Conservation (phyloP, 768 basidiomycete genomes). For the Leucocoprinus sp. region DNA sequence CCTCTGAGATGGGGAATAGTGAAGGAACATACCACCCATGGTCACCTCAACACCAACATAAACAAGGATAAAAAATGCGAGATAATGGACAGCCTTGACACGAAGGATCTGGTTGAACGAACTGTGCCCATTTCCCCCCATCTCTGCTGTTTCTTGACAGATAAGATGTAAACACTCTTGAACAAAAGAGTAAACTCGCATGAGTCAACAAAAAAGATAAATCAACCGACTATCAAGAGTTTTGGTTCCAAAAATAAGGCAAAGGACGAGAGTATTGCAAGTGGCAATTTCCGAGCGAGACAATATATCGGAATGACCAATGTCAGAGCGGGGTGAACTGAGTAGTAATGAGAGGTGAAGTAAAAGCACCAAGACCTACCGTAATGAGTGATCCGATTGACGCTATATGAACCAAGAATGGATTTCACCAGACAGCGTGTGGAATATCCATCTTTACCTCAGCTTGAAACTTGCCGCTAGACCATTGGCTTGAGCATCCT, state of each 20-base stretch:
- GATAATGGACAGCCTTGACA: constrained; percentile 46
- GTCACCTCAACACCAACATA: constrained; percentile 68
- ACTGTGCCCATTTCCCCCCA: constrained; percentile 28
- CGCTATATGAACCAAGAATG: not conserved
- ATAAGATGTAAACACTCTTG: constrained; percentile 47
- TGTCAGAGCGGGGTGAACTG: constrained; percentile 58
- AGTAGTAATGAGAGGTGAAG: constrained; percentile 70
- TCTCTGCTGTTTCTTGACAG: constrained; percentile 38
- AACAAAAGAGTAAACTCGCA: not conserved
- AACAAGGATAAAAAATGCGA: constrained; percentile 56
- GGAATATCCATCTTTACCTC: constrained; percentile 63
- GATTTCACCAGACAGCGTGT: constrained; percentile 45
- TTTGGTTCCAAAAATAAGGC: constrained; percentile 58
- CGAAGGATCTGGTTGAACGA: constrained; percentile 43
- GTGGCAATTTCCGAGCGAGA: constrained; percentile 58
- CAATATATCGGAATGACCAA: constrained; percentile 78
- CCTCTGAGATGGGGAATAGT: constrained; percentile 12
- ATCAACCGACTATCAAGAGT: constrained; percentile 55
- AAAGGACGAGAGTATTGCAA: constrained; percentile 43
- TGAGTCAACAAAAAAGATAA: not conserved
- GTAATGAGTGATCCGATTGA: too few relatives aligned
- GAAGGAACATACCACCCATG: constrained; percentile 31
- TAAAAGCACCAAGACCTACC: constrained; percentile 56
- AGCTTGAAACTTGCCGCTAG: constrained; percentile 53
- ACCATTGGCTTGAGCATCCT: constrained; percentile 70